These are phyloP conservation scores for Trichoderma sp. DNA, from an alignment of 2,329 filamentous ascomycete species.

Conservation along the genomic window DNA sequence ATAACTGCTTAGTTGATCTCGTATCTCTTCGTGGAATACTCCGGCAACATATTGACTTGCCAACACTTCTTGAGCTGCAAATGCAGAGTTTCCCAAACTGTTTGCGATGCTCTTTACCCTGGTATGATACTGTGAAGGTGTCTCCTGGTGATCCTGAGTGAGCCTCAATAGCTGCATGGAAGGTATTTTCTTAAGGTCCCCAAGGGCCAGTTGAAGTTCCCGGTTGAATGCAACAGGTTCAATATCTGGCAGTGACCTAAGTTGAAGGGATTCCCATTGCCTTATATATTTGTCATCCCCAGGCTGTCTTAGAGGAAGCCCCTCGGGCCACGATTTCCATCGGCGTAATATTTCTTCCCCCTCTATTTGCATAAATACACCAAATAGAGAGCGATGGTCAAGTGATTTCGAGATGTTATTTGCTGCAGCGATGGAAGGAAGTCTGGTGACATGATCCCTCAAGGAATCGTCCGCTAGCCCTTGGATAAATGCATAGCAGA, in stretches of 20 bases:
- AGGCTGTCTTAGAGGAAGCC: conserved; percentile 23
- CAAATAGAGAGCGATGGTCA: conserved; percentile 48
- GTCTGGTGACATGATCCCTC: conserved; percentile 42
- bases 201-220: conserved; percentile 47
- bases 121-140: conserved; percentile 47
- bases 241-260: conserved; percentile 37
- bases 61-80: conserved; percentile 25
- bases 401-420: conserved; percentile 24
- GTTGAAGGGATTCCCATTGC: conserved; percentile 46
- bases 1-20: conserved; percentile 37
- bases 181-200: conserved; percentile 49
- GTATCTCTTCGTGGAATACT: conserved; percentile 46
- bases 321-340: conserved; percentile 29
- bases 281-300: conserved; percentile 38
- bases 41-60: conserved; percentile 50
- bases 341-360: conserved; percentile 52
- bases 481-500: conserved; percentile 52
- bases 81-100: conserved; percentile 34
- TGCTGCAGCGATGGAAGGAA: conserved; percentile 46
- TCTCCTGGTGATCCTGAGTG: conserved; percentile 53
- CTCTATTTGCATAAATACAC: conserved; percentile 53
- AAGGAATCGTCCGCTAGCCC: conserved; percentile 51
- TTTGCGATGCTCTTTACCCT: conserved; percentile 36
- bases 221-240: conserved; percentile 52
- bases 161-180: conserved; percentile 53